Base-by-base conservation (phyloP, 2,329 filamentous ascomycete genomes). In the Cladorrhinum sp. region DNA sequence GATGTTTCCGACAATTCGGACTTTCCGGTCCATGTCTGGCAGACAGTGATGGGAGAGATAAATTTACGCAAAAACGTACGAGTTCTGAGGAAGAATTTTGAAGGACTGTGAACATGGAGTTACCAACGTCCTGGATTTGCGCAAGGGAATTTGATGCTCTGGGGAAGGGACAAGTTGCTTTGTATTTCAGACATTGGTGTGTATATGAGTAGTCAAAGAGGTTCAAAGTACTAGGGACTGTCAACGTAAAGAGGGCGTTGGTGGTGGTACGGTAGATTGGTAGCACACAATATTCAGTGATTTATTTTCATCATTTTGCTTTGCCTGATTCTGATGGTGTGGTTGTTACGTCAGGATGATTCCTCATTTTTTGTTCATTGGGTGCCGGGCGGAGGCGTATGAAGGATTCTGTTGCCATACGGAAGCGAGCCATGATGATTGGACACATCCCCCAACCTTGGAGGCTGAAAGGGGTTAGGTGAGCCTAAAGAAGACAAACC, bases 1-100 rank as follows among this genome's bases (percentile, higher is more conserved):
- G 60, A 81, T 84, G 79, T 83, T 82, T 65, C 78, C 76, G 3
- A 80, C 77, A 23, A 80, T 81, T 18, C 57, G 58, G n/a, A 63
- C 58, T 24, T 56, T 59, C 29, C 50, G 55, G 4, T 61, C 58
- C 51, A 59, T 59, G 51, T 61, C 58, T 18, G 18, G 41, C 41
- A 45, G 41, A 22, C 3, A 20, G 16, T 18, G n/a, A 41, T 41
- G 36, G 36, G 36, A 41, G 8, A 41, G 36, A 41, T 18, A n/a
- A 13, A n/a, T 41, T 41, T 4, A n/a, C 6, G 36, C 27, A 29
- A 10, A n/a, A 13, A 41, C 16, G 16, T 5, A 8, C 6, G 36
- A 41, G 4, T 41, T 41, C 16, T 41, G 10, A 13, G 36, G 16
- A n/a, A 16, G 36, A 41, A 41, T 41, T 41, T n/a, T 41, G 36